These are phyloP conservation scores for Aquilaria malaccensis DNA, from an alignment of 345 rosid species.

Conservation along the genomic window DNA sequence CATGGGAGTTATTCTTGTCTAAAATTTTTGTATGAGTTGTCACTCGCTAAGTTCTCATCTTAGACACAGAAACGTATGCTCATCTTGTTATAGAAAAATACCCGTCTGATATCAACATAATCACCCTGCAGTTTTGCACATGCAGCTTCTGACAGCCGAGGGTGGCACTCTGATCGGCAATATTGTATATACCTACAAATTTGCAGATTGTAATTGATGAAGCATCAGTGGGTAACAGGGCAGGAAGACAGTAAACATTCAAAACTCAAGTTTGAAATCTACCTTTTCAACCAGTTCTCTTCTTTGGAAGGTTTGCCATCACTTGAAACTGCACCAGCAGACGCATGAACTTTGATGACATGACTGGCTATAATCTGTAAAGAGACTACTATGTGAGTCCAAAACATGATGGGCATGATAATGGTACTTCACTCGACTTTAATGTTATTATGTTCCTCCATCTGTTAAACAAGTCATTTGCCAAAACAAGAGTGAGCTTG, in stretches of 20 bases:
- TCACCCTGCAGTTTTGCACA: slow-evolving; percentile 60
- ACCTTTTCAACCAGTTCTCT: slow-evolving; percentile 97
- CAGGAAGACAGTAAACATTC: neutral
- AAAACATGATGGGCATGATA: neutral
- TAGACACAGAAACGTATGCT: neutral
- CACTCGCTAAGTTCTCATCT: neutral
- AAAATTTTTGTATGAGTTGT: too few relatives aligned
- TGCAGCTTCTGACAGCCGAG: slow-evolving; percentile 78
- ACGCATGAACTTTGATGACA: slow-evolving; percentile 90
- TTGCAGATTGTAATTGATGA: slow-evolving; percentile 15
- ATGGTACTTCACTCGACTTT: neutral
- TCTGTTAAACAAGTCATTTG: too few relatives aligned
- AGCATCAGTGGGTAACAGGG: slow-evolving; percentile 5
- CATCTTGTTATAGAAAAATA: slow-evolving; percentile 14
- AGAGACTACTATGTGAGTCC: too few relatives aligned
- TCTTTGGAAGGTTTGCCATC: slow-evolving; percentile 58
- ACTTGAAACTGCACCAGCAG: slow-evolving; percentile 51
- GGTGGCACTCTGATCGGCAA: slow-evolving; percentile 76
- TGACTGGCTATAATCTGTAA: slow-evolving; percentile 87
- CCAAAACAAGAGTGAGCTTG: too few relatives aligned
- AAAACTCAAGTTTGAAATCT: slow-evolving; percentile 2
- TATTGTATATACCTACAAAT: slow-evolving; percentile 69
- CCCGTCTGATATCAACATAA: slow-evolving; percentile 88
- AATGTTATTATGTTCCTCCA: too few relatives aligned
- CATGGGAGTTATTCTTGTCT: too few relatives aligned